A percentile compares a stretch with the other conserved stretches of the same genome.
phyloP scores from a whole-genome alignment of 164 flowering plant species.

The Pachysandra terminalis region DNA sequence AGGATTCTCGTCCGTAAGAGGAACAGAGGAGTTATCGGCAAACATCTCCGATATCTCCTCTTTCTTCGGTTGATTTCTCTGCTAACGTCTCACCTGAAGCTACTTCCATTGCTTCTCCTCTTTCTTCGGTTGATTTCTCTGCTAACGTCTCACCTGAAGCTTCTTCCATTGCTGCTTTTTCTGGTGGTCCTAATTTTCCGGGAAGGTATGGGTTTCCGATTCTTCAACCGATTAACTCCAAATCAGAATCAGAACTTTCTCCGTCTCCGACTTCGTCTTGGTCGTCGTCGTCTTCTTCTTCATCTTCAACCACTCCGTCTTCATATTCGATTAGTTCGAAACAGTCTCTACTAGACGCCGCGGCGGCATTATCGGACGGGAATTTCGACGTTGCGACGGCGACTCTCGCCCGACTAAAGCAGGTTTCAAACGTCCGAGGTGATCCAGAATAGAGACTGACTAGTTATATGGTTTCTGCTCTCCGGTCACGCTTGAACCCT shows the following conservation, averaged over 20 bases:
- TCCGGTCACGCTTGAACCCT: conserved; percentile 45
- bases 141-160: too few relatives aligned
- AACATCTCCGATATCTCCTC: conserved; percentile 52
- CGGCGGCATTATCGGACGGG: conserved; percentile 62
- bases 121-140: too few relatives aligned
- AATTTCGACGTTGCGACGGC: conserved; percentile 42
- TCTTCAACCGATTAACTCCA: too few relatives aligned
- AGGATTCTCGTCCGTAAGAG: too few relatives aligned
- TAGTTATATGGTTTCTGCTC: conserved; percentile 43
- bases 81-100: too few relatives aligned
- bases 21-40: conserved; percentile 46
- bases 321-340: too few relatives aligned
- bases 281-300: conserved; percentile 31
- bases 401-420: conserved; percentile 45
- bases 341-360: conserved; percentile 59
- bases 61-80: too few relatives aligned
- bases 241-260: conserved; percentile 19
- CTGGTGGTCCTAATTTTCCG: too few relatives aligned
- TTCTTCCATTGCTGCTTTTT: too few relatives aligned
- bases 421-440: conserved; percentile 30
- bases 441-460: conserved; percentile 60
- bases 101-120: too few relatives aligned
- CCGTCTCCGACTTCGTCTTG: conserved; percentile 41
- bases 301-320: conserved; percentile 27
- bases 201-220: too few relatives aligned